Evolutionary conservation across 2,329 filamentous ascomycete species (phyloP).

Genomic region (Aureobasidium subglaciale): DNA sequence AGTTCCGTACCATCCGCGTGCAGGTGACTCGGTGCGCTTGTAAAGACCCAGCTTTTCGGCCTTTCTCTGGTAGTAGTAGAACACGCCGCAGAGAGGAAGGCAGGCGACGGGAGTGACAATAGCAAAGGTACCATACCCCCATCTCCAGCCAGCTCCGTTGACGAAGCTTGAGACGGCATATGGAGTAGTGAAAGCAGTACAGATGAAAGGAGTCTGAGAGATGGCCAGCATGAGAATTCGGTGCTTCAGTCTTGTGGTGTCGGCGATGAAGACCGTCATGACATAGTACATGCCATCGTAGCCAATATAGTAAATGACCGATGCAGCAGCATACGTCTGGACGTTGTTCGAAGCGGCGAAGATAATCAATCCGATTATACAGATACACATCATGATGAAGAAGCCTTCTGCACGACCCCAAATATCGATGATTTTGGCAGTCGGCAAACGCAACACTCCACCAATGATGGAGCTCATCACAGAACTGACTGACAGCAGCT

Average conservation of each 20-base stretch:
- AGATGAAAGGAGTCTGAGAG: constrained; percentile 27
- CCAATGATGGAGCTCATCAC: constrained; percentile 20
- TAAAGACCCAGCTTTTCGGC: constrained; percentile 25
- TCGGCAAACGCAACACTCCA: constrained; percentile 18
- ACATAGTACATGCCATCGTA: constrained; percentile 18
- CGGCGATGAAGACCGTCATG: constrained; percentile 20
- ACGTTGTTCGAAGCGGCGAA: constrained; percentile 19
- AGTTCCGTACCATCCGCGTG: neutral
- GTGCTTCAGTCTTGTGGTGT: constrained; percentile 23
- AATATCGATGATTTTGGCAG: constrained; percentile 20
- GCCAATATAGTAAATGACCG: constrained; percentile 22
- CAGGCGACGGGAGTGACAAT: constrained; percentile 26
- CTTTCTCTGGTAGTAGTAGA: constrained; percentile 24
- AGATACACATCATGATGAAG: constrained; percentile 17
- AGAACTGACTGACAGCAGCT: constrained; percentile 17
- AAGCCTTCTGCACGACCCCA: constrained; percentile 20
- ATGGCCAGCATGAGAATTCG: constrained; percentile 27
- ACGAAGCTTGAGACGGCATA: constrained; percentile 17
- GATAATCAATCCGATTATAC: constrained; percentile 20
- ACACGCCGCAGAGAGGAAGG: constrained; percentile 23
- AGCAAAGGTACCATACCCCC: constrained; percentile 27
- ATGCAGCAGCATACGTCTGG: constrained; percentile 20
- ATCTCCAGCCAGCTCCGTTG: constrained; percentile 22
- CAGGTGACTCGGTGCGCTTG: neutral
- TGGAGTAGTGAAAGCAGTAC: constrained; percentile 23